Conservation (phyloP, 2,329 filamentous ascomycete species). For the Diplodia corticola region DNA sequence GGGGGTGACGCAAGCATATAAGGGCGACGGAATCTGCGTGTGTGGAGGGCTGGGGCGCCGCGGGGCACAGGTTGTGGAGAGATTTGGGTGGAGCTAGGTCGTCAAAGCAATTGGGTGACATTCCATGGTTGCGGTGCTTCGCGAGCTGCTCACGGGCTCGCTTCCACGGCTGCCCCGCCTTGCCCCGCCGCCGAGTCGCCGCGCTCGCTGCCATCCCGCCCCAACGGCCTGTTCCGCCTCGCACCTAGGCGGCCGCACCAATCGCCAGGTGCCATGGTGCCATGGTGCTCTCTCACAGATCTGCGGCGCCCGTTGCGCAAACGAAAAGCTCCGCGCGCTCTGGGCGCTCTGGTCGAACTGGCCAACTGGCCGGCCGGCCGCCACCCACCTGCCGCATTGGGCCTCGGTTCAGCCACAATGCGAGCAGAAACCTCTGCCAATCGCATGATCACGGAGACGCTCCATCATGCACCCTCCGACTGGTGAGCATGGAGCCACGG, state of each 20-base stretch:
- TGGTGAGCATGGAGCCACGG: conserved; percentile 5
- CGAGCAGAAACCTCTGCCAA: conserved; percentile 7
- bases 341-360: neutral
- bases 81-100: conserved; percentile 13
- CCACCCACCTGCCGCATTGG: neutral
- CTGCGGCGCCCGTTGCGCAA: neutral
- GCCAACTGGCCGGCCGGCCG: too few relatives aligned
- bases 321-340: neutral
- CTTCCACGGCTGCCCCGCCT: conserved; percentile 12
- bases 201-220: conserved; percentile 5
- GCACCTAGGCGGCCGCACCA: neutral
- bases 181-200: conserved; percentile 14
- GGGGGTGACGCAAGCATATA: conserved; percentile 3
- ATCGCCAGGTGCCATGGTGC: neutral
- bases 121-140: conserved; percentile 18
- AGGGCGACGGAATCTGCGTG: neutral
- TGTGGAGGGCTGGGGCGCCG: conserved; percentile 2
- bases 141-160: conserved; percentile 18
- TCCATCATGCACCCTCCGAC: neutral
- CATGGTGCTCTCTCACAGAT: too few relatives aligned
- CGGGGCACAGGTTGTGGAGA: conserved; percentile 21
- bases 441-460: conserved; percentile 6
- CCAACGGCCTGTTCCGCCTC: neutral
- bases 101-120: conserved; percentile 13
- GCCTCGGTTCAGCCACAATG: conserved; percentile 2